Conservation (phyloP, 495 filamentous ascomycete species). For the Cercophora sp. region DNA sequence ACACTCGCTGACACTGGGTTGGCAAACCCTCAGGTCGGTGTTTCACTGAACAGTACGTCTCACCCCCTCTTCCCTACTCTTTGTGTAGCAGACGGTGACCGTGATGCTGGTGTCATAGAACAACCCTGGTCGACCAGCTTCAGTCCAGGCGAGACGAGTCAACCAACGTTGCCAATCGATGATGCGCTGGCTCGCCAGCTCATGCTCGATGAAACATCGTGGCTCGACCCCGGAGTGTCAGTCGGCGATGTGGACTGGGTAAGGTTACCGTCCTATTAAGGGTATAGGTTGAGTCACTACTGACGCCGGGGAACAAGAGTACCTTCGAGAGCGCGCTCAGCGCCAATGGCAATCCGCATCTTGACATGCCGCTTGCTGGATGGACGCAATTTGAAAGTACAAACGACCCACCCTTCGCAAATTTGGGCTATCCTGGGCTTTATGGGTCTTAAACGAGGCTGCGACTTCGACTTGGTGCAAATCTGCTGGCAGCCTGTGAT, state of each 20-base stretch:
- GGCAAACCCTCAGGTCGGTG: background rate
- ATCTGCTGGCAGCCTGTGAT: too few relatives aligned
- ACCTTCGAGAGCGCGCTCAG: conserved; percentile 14
- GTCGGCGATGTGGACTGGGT: conserved; percentile 20
- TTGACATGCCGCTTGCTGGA: background rate
- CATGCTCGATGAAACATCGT: background rate
- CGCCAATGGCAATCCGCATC: background rate
- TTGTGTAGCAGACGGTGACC: too few relatives aligned
- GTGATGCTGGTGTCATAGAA: too few relatives aligned
- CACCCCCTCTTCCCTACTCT: too few relatives aligned
- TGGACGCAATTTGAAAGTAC: background rate
- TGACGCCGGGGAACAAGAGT: too few relatives aligned
- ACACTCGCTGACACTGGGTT: background rate
- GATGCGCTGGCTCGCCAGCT: too few relatives aligned
- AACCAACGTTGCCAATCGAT: background rate
- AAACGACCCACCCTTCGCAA: background rate
- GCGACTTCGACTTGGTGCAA: background rate
- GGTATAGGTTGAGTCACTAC: too few relatives aligned
- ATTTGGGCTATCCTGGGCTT: background rate
- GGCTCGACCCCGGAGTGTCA: conserved; percentile 8
- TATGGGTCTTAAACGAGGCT: background rate
- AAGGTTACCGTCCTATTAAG: conserved; percentile 2
- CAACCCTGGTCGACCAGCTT: too few relatives aligned
- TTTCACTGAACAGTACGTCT: conserved; percentile 3
- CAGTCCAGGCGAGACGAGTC: too few relatives aligned